Evolutionary conservation across 202 grass and related monocot genomes (phyloP), one percentile per base, ranked within the genome.

Genomic region (Setaria italica): DNA sequence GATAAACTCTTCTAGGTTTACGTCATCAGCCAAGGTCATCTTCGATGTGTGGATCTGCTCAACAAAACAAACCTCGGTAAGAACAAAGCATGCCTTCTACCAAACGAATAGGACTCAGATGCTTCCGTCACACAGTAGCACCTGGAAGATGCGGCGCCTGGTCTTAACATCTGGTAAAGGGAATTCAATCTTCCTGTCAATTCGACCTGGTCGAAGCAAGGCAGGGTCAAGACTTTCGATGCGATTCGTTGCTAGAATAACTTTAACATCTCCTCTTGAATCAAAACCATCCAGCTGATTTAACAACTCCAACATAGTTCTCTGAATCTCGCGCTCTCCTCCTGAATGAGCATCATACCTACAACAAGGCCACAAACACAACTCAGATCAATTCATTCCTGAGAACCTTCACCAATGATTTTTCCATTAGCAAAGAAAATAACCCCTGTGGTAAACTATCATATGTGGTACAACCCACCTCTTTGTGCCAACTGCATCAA

Each of bases 261-360:
- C 95, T 76, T 98, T 95, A 42, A 98, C 95, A 87, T 98, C 95
- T 57, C 92, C 95, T 81, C 81, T 90, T 83, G 95, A 98, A 82
- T 98, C 95, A 88, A 93, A 98, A 93, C 95, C 95, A 91, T 98
- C 91, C n/a, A 98, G 81, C 79, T 95, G 91, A 88, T 98, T 98
- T 50, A 98, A 85, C 58, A 98, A 89, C 86, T 98, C 92, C 56
- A 95, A 86, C 95, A 98, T 98, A 12, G 95, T 98, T 83, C 95
- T 95, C 29, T 98, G 92, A 88, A 95, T 98, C 82, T 98, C 95
- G 50, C 92, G 92, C 79, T 98, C 92, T 80, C 95, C 95, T 64
- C 95, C 95, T 32, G 95, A 98, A 92, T 98, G 93, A 78, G 95
- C 95, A 95, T 98, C 95, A 85, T 98, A 98, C 82, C 95, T 98